Percentiles rank a stretch among this genome's conserved stretches.
phyloP scores from a whole-genome alignment of 1,139 yeast genomes.

The Yamadazyma atmosphaerica region DNA sequence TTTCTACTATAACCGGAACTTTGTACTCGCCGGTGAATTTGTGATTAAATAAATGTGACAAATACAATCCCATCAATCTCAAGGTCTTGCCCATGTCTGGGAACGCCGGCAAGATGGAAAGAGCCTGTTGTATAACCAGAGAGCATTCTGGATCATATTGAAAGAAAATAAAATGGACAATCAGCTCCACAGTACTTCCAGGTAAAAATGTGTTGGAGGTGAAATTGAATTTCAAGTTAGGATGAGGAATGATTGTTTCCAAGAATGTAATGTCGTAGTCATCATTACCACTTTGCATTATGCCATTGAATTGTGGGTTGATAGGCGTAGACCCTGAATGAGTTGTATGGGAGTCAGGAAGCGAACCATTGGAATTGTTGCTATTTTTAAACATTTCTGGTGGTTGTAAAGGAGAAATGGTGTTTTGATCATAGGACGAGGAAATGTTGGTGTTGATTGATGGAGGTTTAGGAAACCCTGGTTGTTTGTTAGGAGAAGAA shows the following conservation, averaged over 20 bases:
- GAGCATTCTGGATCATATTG: conserved; percentile 18
- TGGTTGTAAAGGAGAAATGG: conserved; percentile 8
- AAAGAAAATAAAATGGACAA: conserved; percentile 73
- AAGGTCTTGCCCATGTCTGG: conserved; percentile 59
- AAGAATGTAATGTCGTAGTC: conserved; percentile 26
- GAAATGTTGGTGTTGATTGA: neutral
- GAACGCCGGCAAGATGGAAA: conserved; percentile 63
- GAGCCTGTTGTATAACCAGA: conserved; percentile 42
- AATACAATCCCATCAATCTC: conserved; percentile 29
- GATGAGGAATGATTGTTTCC: conserved; percentile 54
- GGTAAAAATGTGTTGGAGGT: conserved; percentile 15
- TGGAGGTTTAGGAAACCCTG: neutral
- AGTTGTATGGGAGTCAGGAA: conserved; percentile 1
- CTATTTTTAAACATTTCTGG: conserved; percentile 11
- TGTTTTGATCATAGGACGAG: neutral
- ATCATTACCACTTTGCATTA: conserved; percentile 6
- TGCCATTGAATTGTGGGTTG: conserved; percentile 4
- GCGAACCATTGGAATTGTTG: conserved; percentile 11
- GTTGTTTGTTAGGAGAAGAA: conserved; percentile 1
- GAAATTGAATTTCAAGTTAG: conserved; percentile 60
- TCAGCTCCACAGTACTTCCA: conserved; percentile 55
- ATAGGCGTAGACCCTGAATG: conserved; percentile 7
- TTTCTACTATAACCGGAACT: conserved; percentile 32
- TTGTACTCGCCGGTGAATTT: conserved; percentile 25
- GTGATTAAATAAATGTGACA: conserved; percentile 22